Conservation (phyloP, 2,329 filamentous ascomycete genomes). For the Aschersonia sp. region DNA sequence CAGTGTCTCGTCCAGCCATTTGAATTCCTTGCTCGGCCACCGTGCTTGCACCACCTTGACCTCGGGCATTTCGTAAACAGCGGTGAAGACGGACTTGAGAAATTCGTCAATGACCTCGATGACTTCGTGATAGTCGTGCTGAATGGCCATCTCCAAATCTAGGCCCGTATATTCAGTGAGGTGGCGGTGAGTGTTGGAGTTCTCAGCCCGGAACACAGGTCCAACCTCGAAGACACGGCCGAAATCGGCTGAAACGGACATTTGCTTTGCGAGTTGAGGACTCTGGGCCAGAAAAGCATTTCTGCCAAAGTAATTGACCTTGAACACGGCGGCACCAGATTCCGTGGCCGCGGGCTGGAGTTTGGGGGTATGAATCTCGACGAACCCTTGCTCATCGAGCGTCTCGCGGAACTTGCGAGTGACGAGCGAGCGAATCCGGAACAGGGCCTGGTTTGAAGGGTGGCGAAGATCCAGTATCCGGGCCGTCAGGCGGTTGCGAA, state of each 20-base stretch:
- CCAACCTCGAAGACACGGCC: constrained; percentile 66
- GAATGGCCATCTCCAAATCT: constrained; percentile 85
- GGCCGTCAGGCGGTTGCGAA: constrained; percentile 58
- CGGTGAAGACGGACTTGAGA: constrained; percentile 55
- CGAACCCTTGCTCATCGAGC: constrained; percentile 63
- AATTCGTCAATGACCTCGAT: constrained; percentile 63
- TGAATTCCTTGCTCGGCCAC: constrained; percentile 74
- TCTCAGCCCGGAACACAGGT: constrained; percentile 77
- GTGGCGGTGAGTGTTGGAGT: constrained; percentile 89
- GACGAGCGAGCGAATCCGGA: constrained; percentile 71
- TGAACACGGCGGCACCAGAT: constrained; percentile 82
- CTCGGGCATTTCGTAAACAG: constrained; percentile 40
- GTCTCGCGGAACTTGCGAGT: constrained; percentile 66
- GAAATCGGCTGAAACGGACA: constrained; percentile 82
- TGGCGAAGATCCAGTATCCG: constrained; percentile 75
- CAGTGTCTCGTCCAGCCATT: constrained; percentile 76
- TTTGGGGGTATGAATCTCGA: constrained; percentile 91
- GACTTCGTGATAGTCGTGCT: constrained; percentile 80
- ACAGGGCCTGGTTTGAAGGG: constrained; percentile 74
- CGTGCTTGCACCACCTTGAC: constrained; percentile 68
- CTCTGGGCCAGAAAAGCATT: constrained; percentile 82
- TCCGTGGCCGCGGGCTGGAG: constrained; percentile 82
- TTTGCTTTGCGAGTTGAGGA: constrained; percentile 84
- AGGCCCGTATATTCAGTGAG: constrained; percentile 89
- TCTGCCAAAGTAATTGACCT: constrained; percentile 80